Conservation (phyloP, 2,329 filamentous ascomycete species). For the Trichoderma citrinoviride region DNA sequence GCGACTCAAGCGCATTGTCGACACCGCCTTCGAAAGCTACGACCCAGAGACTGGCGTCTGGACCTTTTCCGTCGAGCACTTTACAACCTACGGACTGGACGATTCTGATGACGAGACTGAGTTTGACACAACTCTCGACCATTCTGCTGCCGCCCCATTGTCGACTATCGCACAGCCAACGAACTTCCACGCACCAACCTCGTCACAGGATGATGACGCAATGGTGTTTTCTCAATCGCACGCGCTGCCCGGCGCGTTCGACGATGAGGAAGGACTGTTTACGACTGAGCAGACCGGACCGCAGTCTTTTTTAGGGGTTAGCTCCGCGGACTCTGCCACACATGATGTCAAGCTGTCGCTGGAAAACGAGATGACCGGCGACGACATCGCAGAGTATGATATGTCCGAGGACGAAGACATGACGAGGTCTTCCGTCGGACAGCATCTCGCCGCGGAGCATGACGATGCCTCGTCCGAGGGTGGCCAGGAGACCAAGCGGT, state of each 20-base stretch:
- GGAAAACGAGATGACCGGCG: conserved; percentile 47
- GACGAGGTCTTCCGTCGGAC: conserved; percentile 73
- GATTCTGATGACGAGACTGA: conserved; percentile 72
- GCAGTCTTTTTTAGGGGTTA: conserved; percentile 89
- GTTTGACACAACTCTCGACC: conserved; percentile 41
- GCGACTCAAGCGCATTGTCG: conserved; percentile 72
- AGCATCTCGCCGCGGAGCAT: conserved; percentile 74
- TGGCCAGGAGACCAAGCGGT: conserved; percentile 45
- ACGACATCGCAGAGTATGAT: conserved; percentile 75
- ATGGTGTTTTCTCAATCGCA: conserved; percentile 53
- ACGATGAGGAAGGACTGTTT: conserved; percentile 55
- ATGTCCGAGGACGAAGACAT: conserved; percentile 68
- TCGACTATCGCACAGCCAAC: conserved; percentile 24
- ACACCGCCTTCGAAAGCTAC: conserved; percentile 82
- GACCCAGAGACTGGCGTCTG: conserved; percentile 77
- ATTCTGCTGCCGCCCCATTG: conserved; percentile 7
- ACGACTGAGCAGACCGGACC: conserved; percentile 55
- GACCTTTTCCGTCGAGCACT: conserved; percentile 93
- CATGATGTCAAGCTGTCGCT: conserved; percentile 58
- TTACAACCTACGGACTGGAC: conserved; percentile 89
- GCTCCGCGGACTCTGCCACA: conserved; percentile 79
- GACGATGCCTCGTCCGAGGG: conserved; percentile 56
- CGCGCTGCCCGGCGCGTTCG: conserved; percentile 77
- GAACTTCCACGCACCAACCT: conserved; percentile 26
- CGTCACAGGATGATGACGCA: conserved; percentile 47